Conservation (phyloP, 2,329 filamentous ascomycete species). For the Penicillium digitatum region DNA sequence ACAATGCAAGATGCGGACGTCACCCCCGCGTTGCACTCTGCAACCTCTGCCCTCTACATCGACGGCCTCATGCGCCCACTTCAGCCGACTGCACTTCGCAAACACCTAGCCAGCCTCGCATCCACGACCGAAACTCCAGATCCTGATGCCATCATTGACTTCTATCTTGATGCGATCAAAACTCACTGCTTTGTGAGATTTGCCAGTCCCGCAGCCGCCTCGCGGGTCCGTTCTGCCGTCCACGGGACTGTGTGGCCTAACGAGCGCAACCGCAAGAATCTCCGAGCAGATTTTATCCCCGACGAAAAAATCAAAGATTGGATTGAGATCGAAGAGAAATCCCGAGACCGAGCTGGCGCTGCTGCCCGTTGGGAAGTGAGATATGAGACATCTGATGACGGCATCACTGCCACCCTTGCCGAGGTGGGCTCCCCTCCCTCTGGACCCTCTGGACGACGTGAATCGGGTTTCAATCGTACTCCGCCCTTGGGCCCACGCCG, state of each 20-base stretch:
- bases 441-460: conserved; percentile 27
- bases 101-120: conserved; percentile 67
- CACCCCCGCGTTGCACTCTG: conserved; percentile 62
- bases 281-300: conserved; percentile 89
- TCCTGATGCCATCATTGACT: conserved; percentile 57
- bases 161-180: conserved; percentile 78
- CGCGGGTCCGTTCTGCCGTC: conserved; percentile 68
- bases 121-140: conserved; percentile 53
- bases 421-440: conserved; percentile 41
- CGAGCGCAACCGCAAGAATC: conserved; percentile 74
- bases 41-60: conserved; percentile 79
- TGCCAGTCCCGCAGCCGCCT: conserved; percentile 63
- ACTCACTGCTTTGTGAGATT: conserved; percentile 85
- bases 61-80: conserved; percentile 85
- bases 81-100: conserved; percentile 61
- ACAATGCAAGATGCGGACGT: conserved; percentile 40
- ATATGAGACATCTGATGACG: conserved; percentile 59
- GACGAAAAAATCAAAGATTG: conserved; percentile 67
- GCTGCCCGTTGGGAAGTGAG: conserved; percentile 66
- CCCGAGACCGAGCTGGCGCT: conserved; percentile 39
- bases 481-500: conserved; percentile 29
- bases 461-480: conserved; percentile 28
- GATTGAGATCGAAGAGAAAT: conserved; percentile 65
- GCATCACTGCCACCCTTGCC: conserved; percentile 56
- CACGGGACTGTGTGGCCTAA: conserved; percentile 82